Conservation (phyloP, 441 rosid species). For the Populus hybrid region DNA sequence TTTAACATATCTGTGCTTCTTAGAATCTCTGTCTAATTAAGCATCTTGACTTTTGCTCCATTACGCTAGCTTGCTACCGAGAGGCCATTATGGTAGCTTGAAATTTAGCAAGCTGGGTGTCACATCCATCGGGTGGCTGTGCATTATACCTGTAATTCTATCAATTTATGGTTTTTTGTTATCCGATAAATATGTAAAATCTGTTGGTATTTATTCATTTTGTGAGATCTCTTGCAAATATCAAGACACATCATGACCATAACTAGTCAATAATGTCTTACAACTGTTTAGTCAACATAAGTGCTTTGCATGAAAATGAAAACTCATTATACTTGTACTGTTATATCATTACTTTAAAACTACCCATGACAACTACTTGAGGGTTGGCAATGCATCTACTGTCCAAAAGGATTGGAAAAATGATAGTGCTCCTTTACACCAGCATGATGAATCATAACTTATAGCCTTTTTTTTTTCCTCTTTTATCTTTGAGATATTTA, state of each 20-base stretch:
- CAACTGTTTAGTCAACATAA: not conserved
- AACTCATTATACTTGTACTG: not conserved
- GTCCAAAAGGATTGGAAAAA: not conserved
- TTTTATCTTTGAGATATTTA: too few relatives aligned
- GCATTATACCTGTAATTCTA: not conserved
- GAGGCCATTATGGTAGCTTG: not conserved
- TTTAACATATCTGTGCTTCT: not conserved
- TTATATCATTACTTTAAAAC: not conserved
- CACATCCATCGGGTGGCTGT: not conserved
- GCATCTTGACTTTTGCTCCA: not conserved
- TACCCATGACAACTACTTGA: not conserved
- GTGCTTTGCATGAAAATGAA: not conserved
- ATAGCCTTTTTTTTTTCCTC: too few relatives aligned
- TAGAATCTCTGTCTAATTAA: not conserved
- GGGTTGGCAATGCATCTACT: not conserved
- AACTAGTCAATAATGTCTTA: not conserved
- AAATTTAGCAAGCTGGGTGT: not conserved
- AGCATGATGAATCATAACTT: not conserved
- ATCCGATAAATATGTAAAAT: not conserved
- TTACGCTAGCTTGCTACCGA: not conserved
- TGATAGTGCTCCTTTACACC: not conserved
- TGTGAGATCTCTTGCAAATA: slow-evolving; percentile 2
- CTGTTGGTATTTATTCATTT: not conserved
- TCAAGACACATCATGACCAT: not conserved
- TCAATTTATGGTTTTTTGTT: not conserved